Evolutionary conservation across 352 stramenopile species (phyloP), one percentile per base, ranked within the genome.

Genomic region (Pythium pyrilobum): DNA sequence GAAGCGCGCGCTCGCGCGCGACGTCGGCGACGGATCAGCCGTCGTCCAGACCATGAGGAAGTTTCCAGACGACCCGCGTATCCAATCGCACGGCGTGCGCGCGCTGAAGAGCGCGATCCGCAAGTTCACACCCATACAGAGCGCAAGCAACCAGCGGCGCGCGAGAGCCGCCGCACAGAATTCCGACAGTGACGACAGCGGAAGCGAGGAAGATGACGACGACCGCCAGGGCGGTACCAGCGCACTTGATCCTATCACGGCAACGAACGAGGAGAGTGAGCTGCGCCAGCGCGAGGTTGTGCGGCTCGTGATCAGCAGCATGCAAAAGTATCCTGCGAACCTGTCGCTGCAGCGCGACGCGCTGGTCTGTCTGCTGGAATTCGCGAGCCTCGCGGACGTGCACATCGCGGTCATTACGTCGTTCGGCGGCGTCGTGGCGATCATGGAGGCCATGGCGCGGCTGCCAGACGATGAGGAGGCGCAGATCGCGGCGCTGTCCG

Each of bases 21-120:
- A 87, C 33, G 43, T 64, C 0, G 72, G 74, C 1, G 64, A 85
- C 33, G 69, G 74, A 0, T 67, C 52, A 5, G 60, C 70, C 0
- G 56, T 87, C 10, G 18, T 82, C 16, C 56, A 68, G 20, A 76
- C 60, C 37, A 81, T 87, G 71, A 60, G 56, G 16, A 79, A 74
- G 40, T 87, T 69, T 37, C 45, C 69, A 25, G 33, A 42, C 4
- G 74, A 87, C 20, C 38, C 50, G 33, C 63, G 70, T 8, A 64
- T 85, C 24, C 74, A 87, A 37, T 62, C 62, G 3, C 72, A 77
- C 49, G 72, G 72, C 0, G 58, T 87, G 2, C 69, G 72, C 16
- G 77, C 72, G 2, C 52, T 81, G 10, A 80, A 78, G 44, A 63
- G 59, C 1, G 55, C 78, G 4, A 55, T 83, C n/a, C 59, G 76